A percentile compares a stretch with the other conserved stretches of the same genome.
phyloP scores from a whole-genome alignment of 768 basidiomycete species.

The Kwoniella heveanensis region DNA sequence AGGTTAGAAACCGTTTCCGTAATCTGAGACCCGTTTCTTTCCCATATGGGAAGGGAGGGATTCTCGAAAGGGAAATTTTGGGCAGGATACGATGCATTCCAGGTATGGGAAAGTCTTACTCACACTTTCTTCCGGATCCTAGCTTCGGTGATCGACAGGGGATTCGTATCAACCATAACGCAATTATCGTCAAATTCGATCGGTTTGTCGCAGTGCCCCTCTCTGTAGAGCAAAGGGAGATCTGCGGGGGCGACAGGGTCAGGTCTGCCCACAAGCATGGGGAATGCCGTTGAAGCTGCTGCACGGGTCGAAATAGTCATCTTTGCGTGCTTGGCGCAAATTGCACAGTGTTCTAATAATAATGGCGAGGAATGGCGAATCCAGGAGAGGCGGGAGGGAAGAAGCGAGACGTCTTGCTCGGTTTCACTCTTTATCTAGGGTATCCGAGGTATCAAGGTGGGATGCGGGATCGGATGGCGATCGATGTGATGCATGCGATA shows the following conservation, averaged over 20 bases:
- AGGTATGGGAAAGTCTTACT: not conserved
- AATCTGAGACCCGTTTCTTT: not conserved
- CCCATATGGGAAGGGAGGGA: not conserved
- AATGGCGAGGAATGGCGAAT: slow-evolving; percentile 1
- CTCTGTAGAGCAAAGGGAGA: not conserved
- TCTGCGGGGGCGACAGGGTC: not conserved
- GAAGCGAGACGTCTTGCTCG: not conserved
- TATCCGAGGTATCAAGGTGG: not conserved
- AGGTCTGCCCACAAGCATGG: not conserved
- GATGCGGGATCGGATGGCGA: too few relatives aligned
- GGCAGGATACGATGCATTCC: not conserved
- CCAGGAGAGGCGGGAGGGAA: not conserved
- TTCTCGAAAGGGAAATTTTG: not conserved
- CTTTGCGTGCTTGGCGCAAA: not conserved
- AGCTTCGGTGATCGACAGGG: not conserved
- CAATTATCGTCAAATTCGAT: slow-evolving; percentile 14
- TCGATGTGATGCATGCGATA: too few relatives aligned
- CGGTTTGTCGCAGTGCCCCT: not conserved
- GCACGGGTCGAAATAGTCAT: not conserved
- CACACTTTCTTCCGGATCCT: slow-evolving; percentile 8
- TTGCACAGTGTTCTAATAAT: not conserved
- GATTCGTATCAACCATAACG: slow-evolving; percentile 15
- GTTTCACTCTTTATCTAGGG: not conserved
- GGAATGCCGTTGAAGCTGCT: not conserved
- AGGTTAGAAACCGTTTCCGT: not conserved